phyloP scores from a whole-genome alignment of 2,329 filamentous ascomycete genomes.

The Colletotrichum euphorbiae region DNA sequence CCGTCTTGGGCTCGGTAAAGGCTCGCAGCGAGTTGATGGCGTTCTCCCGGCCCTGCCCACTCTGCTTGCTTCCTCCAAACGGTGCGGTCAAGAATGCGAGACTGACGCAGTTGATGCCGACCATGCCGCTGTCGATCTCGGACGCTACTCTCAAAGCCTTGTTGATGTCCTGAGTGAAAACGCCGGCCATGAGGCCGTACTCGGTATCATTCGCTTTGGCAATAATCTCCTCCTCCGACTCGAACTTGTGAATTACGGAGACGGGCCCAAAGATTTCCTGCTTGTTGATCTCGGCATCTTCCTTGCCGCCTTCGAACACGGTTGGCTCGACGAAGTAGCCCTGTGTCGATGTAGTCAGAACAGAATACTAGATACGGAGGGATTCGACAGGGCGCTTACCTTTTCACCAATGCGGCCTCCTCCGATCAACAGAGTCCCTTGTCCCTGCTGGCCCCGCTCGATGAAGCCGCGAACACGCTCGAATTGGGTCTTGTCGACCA shows the following conservation, averaged over 20 bases:
- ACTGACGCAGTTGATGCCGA: conserved; percentile 71
- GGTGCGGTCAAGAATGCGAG: conserved; percentile 54
- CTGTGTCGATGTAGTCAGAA: conserved; percentile 23
- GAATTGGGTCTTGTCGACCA: conserved; percentile 62
- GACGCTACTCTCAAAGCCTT: conserved; percentile 67
- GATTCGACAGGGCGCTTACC: conserved; percentile 40
- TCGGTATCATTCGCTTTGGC: conserved; percentile 66
- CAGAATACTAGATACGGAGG: too few relatives aligned
- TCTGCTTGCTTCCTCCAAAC: conserved; percentile 64
- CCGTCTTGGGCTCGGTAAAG: conserved; percentile 63
- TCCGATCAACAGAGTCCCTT: conserved; percentile 53
- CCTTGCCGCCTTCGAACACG: conserved; percentile 56
- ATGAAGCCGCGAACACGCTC: conserved; percentile 59
- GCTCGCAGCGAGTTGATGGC: conserved; percentile 59
- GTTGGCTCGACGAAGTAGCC: conserved; percentile 60
- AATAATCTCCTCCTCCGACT: conserved; percentile 66
- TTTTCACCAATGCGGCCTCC: conserved; percentile 53
- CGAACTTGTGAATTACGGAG: conserved; percentile 65
- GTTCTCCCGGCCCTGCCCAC: conserved; percentile 61
- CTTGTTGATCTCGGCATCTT: conserved; percentile 59
- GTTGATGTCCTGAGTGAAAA: conserved; percentile 74
- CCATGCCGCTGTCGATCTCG: conserved; percentile 74
- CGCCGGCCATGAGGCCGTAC: conserved; percentile 56
- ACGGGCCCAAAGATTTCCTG: conserved; percentile 71
- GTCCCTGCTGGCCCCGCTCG: conserved; percentile 51